Percentiles rank a stretch among this genome's conserved stretches.
Conservation (phyloP, 169 alveolate genomes). For the Plasmodium relictum region DNA sequence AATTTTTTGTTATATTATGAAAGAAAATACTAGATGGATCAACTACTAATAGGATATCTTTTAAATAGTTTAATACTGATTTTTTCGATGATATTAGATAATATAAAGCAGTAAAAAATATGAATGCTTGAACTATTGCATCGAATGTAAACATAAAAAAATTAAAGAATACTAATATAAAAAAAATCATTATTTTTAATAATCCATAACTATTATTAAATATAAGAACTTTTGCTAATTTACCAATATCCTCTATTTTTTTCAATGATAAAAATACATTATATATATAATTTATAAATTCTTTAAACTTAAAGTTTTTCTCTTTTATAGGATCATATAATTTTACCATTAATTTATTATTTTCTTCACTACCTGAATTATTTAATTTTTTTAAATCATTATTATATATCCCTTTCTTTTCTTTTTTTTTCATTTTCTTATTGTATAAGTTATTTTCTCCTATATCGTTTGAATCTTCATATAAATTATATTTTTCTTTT, state of each 20-base stretch:
- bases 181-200: constrained; percentile 73
- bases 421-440: not conserved
- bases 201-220: constrained; percentile 78
- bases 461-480: not conserved
- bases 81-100: constrained; percentile 76
- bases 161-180: constrained; percentile 57
- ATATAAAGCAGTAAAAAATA: constrained; percentile 81
- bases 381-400: not conserved
- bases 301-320: constrained; percentile 32
- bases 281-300: constrained; percentile 42
- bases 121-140: constrained; percentile 78
- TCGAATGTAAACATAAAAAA: constrained; percentile 80
- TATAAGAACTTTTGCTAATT: constrained; percentile 41
- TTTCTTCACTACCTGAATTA: not conserved
- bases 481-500: not conserved
- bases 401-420: not conserved
- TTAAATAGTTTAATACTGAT: constrained; percentile 73
- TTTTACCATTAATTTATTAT: not conserved
- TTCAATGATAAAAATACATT: constrained; percentile 64
- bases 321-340: constrained; percentile 35
- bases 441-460: not conserved
- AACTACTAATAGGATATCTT: constrained; percentile 79
- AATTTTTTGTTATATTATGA: constrained; percentile 66
- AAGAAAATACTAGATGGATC: constrained; percentile 80
- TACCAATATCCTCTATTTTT: constrained; percentile 71